Percentiles rank a stretch among this genome's conserved stretches.
These are phyloP conservation scores for Penicillium chermesinum DNA, from an alignment of 495 filamentous ascomycete genomes.

Conservation along the genomic window DNA sequence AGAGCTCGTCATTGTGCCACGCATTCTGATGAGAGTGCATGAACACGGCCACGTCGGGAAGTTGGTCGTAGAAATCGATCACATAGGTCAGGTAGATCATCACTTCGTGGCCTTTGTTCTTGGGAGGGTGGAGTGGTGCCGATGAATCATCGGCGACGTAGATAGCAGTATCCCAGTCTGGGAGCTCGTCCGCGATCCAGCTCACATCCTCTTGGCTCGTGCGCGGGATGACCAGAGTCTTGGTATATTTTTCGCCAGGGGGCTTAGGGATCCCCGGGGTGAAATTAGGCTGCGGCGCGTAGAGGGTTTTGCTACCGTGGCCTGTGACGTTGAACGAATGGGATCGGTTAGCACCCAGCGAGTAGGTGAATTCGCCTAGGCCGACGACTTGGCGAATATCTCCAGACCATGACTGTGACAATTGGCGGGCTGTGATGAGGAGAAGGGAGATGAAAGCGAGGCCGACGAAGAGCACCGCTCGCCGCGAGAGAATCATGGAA, in stretches of 20 bases:
- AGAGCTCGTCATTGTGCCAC: constrained; percentile 60
- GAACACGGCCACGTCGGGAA: constrained; percentile 65
- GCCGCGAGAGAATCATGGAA: constrained; percentile 38
- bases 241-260: constrained; percentile 40
- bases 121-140: constrained; percentile 58
- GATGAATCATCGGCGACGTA: constrained; percentile 61
- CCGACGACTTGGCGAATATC: constrained; percentile 32
- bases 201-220: constrained; percentile 50
- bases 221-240: constrained; percentile 54
- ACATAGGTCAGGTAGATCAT: constrained; percentile 71
- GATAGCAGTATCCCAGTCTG: constrained; percentile 52
- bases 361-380: constrained; percentile 29
- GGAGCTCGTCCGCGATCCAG: constrained; percentile 56
- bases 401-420: constrained; percentile 29
- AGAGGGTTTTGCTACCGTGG: constrained; percentile 17
- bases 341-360: constrained; percentile 10
- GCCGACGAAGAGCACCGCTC: constrained; percentile 33
- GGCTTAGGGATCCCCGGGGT: constrained; percentile 39
- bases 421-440: constrained; percentile 26
- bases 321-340: constrained; percentile 22
- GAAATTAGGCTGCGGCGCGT: constrained; percentile 33
- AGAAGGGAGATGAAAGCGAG: constrained; percentile 31
- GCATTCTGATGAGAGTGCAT: constrained; percentile 62
- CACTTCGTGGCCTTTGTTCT: constrained; percentile 74
- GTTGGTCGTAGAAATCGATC: constrained; percentile 63